A percentile compares a stretch with the other conserved stretches of the same genome.
These are phyloP conservation scores for Colletotrichum sp. DNA, from an alignment of 2,329 filamentous ascomycete genomes.

Conservation along the genomic window DNA sequence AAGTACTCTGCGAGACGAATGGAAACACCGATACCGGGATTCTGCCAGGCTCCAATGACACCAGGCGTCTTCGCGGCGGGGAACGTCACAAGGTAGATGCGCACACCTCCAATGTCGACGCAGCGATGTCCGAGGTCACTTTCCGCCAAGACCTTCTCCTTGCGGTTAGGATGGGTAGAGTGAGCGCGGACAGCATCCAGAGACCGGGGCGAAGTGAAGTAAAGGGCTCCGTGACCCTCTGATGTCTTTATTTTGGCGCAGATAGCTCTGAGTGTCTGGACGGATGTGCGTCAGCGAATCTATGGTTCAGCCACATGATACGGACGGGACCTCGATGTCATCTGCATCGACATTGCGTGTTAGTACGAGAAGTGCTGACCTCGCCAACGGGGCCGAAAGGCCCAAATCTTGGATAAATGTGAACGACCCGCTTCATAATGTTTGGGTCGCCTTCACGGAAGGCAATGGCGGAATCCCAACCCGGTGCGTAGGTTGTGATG, in stretches of 20 bases:
- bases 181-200: conserved; percentile 31
- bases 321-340: neutral
- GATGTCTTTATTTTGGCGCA: conserved; percentile 33
- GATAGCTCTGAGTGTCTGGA: conserved; percentile 41
- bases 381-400: conserved; percentile 40
- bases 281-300: neutral
- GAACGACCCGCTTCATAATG: conserved; percentile 37
- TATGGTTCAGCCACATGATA: neutral
- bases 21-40: conserved; percentile 50
- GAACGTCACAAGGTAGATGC: conserved; percentile 50
- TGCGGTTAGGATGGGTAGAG: conserved; percentile 37
- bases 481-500: conserved; percentile 49
- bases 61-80: conserved; percentile 37
- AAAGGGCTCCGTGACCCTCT: conserved; percentile 26
- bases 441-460: conserved; percentile 46
- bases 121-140: conserved; percentile 41
- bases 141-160: conserved; percentile 35
- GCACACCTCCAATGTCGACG: conserved; percentile 45
- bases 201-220: conserved; percentile 31
- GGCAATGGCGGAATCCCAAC: conserved; percentile 43
- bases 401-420: conserved; percentile 52
- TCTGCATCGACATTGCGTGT: neutral
- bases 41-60: conserved; percentile 49
- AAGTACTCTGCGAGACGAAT: conserved; percentile 50
- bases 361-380: conserved; percentile 28